Percentiles rank a stretch among this genome's conserved stretches.
These are phyloP conservation scores for Nadsonia starkeyi-henricii DNA, from an alignment of 1,139 yeast species.

Conservation along the genomic window DNA sequence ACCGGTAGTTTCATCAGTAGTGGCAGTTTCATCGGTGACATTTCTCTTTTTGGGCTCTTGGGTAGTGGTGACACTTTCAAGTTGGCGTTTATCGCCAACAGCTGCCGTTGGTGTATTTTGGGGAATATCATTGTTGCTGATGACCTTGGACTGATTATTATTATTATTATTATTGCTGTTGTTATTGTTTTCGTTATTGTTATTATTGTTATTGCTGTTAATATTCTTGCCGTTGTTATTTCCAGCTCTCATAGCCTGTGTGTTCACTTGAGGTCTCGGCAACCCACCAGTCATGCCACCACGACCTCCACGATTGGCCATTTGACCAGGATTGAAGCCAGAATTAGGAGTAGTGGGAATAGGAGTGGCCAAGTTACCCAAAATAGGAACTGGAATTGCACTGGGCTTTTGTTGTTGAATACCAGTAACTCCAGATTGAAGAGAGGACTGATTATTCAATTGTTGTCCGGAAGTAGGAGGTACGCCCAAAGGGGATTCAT, in stretches of 20 bases:
- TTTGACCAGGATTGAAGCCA: background rate
- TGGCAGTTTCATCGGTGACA: too few relatives aligned
- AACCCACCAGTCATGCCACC: background rate
- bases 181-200: background rate
- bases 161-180: background rate
- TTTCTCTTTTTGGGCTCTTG: too few relatives aligned
- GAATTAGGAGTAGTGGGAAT: background rate
- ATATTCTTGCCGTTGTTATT: background rate
- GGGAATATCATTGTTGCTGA: slow-evolving; percentile 2
- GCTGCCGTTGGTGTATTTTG: background rate
- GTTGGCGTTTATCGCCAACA: background rate
- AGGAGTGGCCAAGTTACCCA: background rate
- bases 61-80: too few relatives aligned
- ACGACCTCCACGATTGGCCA: background rate
- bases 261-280: background rate
- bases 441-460: background rate
- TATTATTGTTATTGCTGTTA: background rate
- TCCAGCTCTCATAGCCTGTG: background rate
- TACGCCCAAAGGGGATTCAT: background rate
- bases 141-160: background rate
- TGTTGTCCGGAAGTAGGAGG: slow-evolving; percentile 1
- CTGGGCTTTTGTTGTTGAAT: background rate
- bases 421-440: slow-evolving; percentile 3
- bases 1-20: too few relatives aligned
- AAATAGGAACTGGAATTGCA: background rate